Conservation (phyloP, 352 stramenopile genomes). For the Aphanomyces cochlioides region DNA sequence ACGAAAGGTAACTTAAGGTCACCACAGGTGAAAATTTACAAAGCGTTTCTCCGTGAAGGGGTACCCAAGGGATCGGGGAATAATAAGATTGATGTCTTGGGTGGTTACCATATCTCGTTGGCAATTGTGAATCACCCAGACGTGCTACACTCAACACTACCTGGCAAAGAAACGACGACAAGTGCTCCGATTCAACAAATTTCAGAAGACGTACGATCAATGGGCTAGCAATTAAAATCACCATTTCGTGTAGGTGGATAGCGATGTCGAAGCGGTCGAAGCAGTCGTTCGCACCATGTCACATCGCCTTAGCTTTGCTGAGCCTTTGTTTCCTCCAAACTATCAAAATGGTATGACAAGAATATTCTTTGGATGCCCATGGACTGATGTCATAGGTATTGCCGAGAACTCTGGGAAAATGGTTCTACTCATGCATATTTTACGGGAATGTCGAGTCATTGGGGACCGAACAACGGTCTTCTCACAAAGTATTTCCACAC, state of each 20-base stretch:
- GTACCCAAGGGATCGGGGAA: constrained; percentile 17
- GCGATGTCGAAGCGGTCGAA: constrained; percentile 30
- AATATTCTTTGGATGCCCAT: neutral
- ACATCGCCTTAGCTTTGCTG: constrained; percentile 72
- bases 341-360: constrained; percentile 39
- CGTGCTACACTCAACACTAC: constrained; percentile 66
- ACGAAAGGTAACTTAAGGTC: constrained; percentile 32
- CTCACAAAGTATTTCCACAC: constrained; percentile 83
- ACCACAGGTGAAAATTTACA: constrained; percentile 33
- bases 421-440: constrained; percentile 78
- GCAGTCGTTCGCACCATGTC: constrained; percentile 21
- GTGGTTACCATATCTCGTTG: constrained; percentile 82
- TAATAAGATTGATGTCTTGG: constrained; percentile 64
- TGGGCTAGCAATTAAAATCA: neutral
- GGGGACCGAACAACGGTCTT: constrained; percentile 86
- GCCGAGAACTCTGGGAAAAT: constrained; percentile 82
- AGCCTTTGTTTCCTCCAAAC: constrained; percentile 47
- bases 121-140: constrained; percentile 88
- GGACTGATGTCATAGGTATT: constrained; percentile 29
- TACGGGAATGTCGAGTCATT: constrained; percentile 60
- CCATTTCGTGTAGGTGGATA: constrained; percentile 16
- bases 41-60: constrained; percentile 28
- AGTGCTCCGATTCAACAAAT: neutral
- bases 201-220: constrained; percentile 39
- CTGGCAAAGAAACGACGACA: constrained; percentile 32